Evolutionary conservation across 2,329 filamentous ascomycete genomes (phyloP), one percentile per base, ranked within the genome.

Genomic region (Emmonsiellopsis sp.): DNA sequence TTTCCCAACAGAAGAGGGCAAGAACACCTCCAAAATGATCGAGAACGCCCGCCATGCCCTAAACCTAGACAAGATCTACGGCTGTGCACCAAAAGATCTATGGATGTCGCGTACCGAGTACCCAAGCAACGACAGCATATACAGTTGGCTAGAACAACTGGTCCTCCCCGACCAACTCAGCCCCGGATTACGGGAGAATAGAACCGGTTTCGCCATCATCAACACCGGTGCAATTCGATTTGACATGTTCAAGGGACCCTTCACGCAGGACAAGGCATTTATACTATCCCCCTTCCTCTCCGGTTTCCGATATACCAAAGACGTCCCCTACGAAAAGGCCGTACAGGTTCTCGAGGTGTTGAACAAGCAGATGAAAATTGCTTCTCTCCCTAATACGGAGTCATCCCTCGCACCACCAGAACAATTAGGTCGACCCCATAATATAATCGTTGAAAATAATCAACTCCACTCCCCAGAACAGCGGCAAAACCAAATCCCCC

Each of bases 151-250:
- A 9, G 82, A 87, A 58, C 77, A 85, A 5, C 72, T 87, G 53
- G 82, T 96, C 0, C 75, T 97, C 1, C 88, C 89, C 0, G 80
- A 80, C 43, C 73, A 85, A 2, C 72, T 90, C 34, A 71, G 73
- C 53, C 83, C 82, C 53, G 65, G 79, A 41, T 72, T 77, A 34
- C 77, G 85, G 3, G 74, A 78, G 26, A 75, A 78, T 26, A 76
- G 79, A 41, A 79, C 89, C 8, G 79, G 82, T 6, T 72, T 97
- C 9, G 83, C 85, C 32, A 81, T 97, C 50, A 77, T 87, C 53
- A 98, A 98, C 70, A 95, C 89, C 0, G 93, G 93, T 30, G 88
- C 87, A 3, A 83, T 98, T 59, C 87, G 93, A 44, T 98, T 97
- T 69, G 93, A 98, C 68, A 87, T 98, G 57, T 95, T 96, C 77